A percentile compares a stretch with the other conserved stretches of the same genome.
These are phyloP conservation scores for Trichoderma pleuroti DNA, from an alignment of 2,329 filamentous ascomycete genomes.

Conservation along the genomic window DNA sequence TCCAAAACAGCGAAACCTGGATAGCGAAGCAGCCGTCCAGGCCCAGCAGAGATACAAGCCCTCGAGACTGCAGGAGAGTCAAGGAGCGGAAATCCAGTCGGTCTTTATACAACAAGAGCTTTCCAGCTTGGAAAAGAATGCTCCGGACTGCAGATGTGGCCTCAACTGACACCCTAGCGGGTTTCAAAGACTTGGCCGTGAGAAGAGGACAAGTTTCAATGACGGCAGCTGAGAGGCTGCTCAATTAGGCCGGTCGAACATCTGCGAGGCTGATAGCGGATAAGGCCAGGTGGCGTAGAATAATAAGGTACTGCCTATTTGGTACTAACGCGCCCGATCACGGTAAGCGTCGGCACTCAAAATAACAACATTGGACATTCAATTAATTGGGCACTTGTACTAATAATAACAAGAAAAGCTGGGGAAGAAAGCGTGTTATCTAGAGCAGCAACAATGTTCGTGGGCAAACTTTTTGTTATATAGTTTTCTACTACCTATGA, in stretches of 20 bases:
- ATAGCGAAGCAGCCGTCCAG: constrained; percentile 9
- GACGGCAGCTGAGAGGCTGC: constrained; percentile 13
- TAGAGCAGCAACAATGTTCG: background rate
- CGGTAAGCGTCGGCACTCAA: constrained; percentile 12
- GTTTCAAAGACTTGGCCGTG: constrained; percentile 10
- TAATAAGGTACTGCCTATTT: background rate
- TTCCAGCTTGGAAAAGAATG: constrained; percentile 19
- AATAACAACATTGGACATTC: no score
- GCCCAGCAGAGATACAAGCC: background rate
- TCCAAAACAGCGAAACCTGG: constrained; percentile 19
- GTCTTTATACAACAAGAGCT: constrained; percentile 12
- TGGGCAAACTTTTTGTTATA: constrained; percentile 2
- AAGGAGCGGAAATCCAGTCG: background rate
- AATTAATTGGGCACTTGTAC: background rate
- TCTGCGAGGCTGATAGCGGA: constrained; percentile 21
- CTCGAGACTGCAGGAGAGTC: background rate
- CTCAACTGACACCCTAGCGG: constrained; percentile 27
- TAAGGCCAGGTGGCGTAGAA: constrained; percentile 10
- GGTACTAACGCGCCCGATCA: constrained; percentile 15
- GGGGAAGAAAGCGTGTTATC: background rate
- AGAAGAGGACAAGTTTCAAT: constrained; percentile 39
- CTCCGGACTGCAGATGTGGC: constrained; percentile 35
- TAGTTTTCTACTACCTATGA: constrained; percentile 17
- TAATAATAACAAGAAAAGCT: background rate
- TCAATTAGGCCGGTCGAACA: background rate